Conservation (phyloP, 805 yeast species). For the Zygoascus bituminiphila region DNA sequence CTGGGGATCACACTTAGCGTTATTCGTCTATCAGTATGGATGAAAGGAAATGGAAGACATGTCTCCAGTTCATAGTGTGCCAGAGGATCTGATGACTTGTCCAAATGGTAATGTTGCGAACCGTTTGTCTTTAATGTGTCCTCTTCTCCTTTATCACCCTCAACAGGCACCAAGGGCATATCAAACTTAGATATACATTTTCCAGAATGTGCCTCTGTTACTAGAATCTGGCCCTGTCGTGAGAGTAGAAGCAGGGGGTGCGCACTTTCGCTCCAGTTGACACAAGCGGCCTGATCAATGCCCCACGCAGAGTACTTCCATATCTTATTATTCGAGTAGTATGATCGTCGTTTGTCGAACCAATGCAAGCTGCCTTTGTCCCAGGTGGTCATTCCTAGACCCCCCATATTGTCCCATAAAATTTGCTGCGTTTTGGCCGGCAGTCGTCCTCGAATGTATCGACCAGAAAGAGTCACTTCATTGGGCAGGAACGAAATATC, state of each 20-base stretch:
- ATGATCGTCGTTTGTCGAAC: slow-evolving; percentile 33
- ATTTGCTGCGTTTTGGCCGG: slow-evolving; percentile 44
- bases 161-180: slow-evolving; percentile 29
- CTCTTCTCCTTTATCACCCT: too few species aligned
- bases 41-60: slow-evolving; percentile 21
- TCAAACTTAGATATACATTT: slow-evolving; percentile 32
- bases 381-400: slow-evolving; percentile 44
- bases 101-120: background rate
- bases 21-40: slow-evolving; percentile 20
- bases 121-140: too few species aligned
- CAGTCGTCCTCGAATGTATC: slow-evolving; percentile 55
- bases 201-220: slow-evolving; percentile 15
- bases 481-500: slow-evolving; percentile 46
- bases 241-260: slow-evolving; percentile 1
- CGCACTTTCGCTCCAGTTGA: background rate
- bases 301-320: slow-evolving; percentile 23
- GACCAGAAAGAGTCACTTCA: slow-evolving; percentile 48
- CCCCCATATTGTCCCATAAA: slow-evolving; percentile 44
- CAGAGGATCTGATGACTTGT: slow-evolving; percentile 13
- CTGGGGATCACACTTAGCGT: slow-evolving; percentile 5
- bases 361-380: slow-evolving; percentile 56
- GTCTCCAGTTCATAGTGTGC: slow-evolving; percentile 22
- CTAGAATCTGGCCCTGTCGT: slow-evolving; percentile 12
- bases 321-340: slow-evolving; percentile 12
- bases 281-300: slow-evolving; percentile 10